Evolutionary conservation across 2,329 filamentous ascomycete genomes (phyloP), one percentile per base, ranked within the genome.

Genomic region (Rhinocladiella similis): DNA sequence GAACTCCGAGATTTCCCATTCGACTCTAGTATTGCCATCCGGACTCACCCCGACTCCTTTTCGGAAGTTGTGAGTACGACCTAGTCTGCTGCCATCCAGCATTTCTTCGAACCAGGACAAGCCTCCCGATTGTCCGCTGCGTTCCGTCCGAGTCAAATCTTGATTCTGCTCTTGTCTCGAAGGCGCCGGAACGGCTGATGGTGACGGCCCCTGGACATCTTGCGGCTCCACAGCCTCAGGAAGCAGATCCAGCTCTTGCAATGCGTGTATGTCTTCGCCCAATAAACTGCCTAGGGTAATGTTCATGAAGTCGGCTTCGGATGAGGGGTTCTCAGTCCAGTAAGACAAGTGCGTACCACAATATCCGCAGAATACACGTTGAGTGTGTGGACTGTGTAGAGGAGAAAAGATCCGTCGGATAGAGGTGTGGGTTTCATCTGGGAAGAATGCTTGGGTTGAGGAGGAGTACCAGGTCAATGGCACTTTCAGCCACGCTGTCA

Each of bases 1-100:
- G 79, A 83, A 92, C 73, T 96, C 91, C 38, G 87, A 80, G 61
- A 96, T 81, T 72, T 96, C 91, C 89, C 90, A 96, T 68, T 94
- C 87, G 10, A 94, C 81, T 43, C 77, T 83, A 36, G 85, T 82
- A 25, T 76, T 79, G 14, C 87, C 87, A 68, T 90, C 85, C n/a
- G 75, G 73, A 49, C 82, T 86, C 33, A 79, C 73, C 22, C 84
- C 81, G 55, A 81, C 81, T 14, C 84, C 83, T 57, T 78, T 79
- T 67, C 80, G 74, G 50, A 65, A 81, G 63, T 83, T 83, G 69
- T 84, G 85, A 71, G 88, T 78, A 49, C 80, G 84, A 1, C 89
- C 89, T 41, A 96, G 74, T 38, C 79, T 80, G 63, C 89, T 92
- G 52, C 90, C 87, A 66, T 89, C 83, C 2, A 95, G 82, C 78